phyloP scores from a whole-genome alignment of 768 basidiomycete genomes.

The Lactarius trivialis region DNA sequence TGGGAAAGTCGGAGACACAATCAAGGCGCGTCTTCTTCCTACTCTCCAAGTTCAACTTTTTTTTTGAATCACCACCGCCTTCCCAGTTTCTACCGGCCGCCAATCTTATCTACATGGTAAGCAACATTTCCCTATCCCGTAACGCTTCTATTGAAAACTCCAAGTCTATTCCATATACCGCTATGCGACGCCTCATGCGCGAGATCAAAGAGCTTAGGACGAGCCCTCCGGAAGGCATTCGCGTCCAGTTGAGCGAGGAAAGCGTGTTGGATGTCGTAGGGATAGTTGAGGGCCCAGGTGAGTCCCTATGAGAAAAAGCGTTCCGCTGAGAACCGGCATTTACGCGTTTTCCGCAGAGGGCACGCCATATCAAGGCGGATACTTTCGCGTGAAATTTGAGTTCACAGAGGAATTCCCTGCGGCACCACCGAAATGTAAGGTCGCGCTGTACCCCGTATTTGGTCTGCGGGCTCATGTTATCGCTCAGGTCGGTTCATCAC shows the following conservation, averaged over 20 bases:
- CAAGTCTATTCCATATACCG: slow-evolving; percentile 43
- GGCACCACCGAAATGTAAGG: slow-evolving; percentile 86
- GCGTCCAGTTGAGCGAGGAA: slow-evolving; percentile 78
- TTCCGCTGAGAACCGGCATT: not conserved
- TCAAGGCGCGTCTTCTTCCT: not conserved
- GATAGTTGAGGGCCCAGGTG: slow-evolving; percentile 86
- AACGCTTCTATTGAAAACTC: not conserved
- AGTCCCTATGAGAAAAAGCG: slow-evolving; percentile 28
- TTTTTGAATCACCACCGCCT: not conserved
- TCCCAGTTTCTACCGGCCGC: not conserved
- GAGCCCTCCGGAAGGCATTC: slow-evolving; percentile 87
- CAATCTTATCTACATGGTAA: slow-evolving; percentile 8
- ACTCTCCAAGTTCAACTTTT: slow-evolving; percentile 1
- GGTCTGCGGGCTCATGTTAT: not conserved
- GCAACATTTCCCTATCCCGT: not conserved
- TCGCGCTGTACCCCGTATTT: slow-evolving; percentile 4
- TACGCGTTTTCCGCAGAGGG: slow-evolving; percentile 37
- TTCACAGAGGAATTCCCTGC: slow-evolving; percentile 94
- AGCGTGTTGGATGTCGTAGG: slow-evolving; percentile 85
- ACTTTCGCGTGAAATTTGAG: slow-evolving; percentile 70
- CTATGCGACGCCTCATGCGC: slow-evolving; percentile 81
- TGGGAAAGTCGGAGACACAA: not conserved
- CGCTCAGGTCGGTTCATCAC: slow-evolving; percentile 77
- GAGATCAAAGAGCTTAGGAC: slow-evolving; percentile 77
- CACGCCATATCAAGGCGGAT: slow-evolving; percentile 68